Conservation (phyloP, 1,284 basidiomycete species). For the Porogramme epimiltina region DNA sequence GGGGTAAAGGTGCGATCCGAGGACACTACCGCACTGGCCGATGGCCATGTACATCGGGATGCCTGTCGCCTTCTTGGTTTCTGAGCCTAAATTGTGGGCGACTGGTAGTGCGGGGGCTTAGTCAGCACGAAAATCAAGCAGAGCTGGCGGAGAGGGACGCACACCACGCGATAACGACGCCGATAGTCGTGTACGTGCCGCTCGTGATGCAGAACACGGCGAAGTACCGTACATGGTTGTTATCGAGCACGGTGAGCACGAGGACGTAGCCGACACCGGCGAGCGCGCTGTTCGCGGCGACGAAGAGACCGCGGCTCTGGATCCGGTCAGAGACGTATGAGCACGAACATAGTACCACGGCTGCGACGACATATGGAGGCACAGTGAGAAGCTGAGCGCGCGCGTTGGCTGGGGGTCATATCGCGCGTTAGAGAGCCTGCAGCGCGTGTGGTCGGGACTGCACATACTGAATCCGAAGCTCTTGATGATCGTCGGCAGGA, state of each 20-base stretch:
- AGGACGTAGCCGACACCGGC: constrained; percentile 67
- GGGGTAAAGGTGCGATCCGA: constrained; percentile 74
- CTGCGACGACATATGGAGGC: constrained; percentile 78
- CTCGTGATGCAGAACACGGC: constrained; percentile 71
- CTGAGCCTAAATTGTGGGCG: constrained; percentile 75
- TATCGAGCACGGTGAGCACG: constrained; percentile 46
- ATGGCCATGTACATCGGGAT: constrained; percentile 78
- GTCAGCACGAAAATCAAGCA: background rate
- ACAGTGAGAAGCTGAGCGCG: constrained; percentile 75
- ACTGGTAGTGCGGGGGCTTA: constrained; percentile 39
- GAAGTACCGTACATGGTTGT: constrained; percentile 62
- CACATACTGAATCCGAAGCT: constrained; percentile 61
- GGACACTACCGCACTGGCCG: constrained; percentile 70
- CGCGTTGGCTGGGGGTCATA: constrained; percentile 42
- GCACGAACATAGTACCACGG: constrained; percentile 61
- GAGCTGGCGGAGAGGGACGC: constrained; percentile 30
- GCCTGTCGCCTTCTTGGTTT: constrained; percentile 76
- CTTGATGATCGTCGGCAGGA: constrained; percentile 82
- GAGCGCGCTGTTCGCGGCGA: constrained; percentile 49
- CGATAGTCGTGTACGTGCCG: constrained; percentile 71
- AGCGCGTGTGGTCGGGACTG: background rate
- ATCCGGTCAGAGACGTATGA: constrained; percentile 72
- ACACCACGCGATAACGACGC: constrained; percentile 77
- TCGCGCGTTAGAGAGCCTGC: background rate
- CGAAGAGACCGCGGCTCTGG: constrained; percentile 69